Conservation (phyloP, 176 grass and related monocot species). For the Ensete ventricosum region DNA sequence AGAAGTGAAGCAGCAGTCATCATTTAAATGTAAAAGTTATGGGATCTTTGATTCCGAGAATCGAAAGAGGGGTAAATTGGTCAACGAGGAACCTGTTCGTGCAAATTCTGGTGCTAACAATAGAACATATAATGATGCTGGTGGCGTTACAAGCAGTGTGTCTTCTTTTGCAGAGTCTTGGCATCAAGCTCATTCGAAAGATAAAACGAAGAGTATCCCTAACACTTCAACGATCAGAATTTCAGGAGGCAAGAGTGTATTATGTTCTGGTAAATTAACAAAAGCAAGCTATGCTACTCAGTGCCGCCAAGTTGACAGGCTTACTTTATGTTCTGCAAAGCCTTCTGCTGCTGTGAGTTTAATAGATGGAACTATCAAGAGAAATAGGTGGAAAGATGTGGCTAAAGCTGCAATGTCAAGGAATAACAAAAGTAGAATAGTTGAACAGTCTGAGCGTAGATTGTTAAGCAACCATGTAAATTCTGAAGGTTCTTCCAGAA, state of each 20-base stretch:
- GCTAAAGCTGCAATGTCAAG: constrained; percentile 17
- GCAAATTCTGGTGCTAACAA: not conserved
- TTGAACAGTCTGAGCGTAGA: constrained; percentile 19
- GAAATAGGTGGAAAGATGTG: too few relatives aligned
- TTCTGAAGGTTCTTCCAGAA: constrained; percentile 27
- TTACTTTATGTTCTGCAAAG: not conserved
- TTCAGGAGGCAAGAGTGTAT: not conserved
- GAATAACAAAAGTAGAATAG: constrained; percentile 17
- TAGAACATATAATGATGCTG: not conserved
- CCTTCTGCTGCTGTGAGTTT: constrained; percentile 8
- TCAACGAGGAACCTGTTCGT: constrained; percentile 22
- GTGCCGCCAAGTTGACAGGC: not conserved
- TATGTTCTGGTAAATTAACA: not conserved
- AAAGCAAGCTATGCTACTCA: not conserved
- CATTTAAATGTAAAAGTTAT: constrained; percentile 22
- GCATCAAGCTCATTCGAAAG: not conserved
- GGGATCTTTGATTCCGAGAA: constrained; percentile 17
- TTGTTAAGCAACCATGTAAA: constrained; percentile 4
- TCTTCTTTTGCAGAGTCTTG: not conserved
- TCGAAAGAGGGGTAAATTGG: constrained; percentile 10
- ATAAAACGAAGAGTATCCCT: constrained; percentile 17
- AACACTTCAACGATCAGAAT: not conserved
- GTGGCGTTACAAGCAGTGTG: not conserved
- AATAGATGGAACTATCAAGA: not conserved
- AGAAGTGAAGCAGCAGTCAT: constrained; percentile 34